Evolutionary conservation across 2,329 filamentous ascomycete species (phyloP), one percentile per base, ranked within the genome.

Genomic region (Apiospora koreana): DNA sequence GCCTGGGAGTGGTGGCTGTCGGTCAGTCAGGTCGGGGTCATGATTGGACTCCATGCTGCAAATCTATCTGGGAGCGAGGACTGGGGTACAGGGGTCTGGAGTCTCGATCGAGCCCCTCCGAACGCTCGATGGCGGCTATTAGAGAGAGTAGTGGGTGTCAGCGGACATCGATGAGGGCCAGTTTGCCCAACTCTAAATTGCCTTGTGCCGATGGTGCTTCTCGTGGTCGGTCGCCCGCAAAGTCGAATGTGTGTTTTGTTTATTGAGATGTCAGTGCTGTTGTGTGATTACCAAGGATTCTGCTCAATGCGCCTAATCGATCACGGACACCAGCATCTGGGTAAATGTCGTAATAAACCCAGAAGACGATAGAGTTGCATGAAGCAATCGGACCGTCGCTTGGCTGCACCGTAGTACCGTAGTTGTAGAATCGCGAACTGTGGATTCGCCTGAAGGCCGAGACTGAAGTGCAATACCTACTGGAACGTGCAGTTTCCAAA

Each of bases 121-220:
- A 62, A 21, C 54, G 54, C 54, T 62, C 54, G 54, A 38, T 62
- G 54, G 54, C 31, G 54, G 54, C 31, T 62, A 38, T 62, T 62
- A 31, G 54, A 38, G 21, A 38, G 54, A 31, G 54, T 38, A 62
- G 54, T 62, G 54, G 54, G 54, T 62, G 54, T 62, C 54, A 62
- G 54, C 54, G 31, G 54, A 62, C 54, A 31, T 62, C 21, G 54
- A 38, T 31, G 54, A 62, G 54, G 28, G 28, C 54, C 54, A 62
- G 54, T 38, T 62, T 62, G 54, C 54, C 54, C 54, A 62, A 62
- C 54, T 62, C 54, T 62, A 38, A 62, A 62, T 62, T 62, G 54
- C 18, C 54, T 38, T 35, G 54, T 38, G 16, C 54, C 18, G 54
- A 14, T 62, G 54, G 31, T 62, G 31, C 54, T 62, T 62, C 6